Evolutionary conservation across 495 filamentous ascomycete genomes (phyloP), one percentile per base, ranked within the genome.

Genomic region (Geoglossum glabrum): DNA sequence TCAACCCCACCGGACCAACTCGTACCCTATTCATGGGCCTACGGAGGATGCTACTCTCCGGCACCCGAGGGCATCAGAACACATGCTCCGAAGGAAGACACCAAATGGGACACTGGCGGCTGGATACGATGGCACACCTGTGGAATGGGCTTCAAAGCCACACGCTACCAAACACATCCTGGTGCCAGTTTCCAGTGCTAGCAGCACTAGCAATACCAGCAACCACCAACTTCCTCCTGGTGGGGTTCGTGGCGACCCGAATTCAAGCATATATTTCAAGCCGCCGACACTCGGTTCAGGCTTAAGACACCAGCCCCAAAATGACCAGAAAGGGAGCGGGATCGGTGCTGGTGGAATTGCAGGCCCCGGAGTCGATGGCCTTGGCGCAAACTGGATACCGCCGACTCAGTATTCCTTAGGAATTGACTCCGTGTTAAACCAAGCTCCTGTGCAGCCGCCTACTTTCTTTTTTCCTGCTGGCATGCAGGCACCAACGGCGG

Each of bases 21-120:
- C 49, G 9, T 52, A 52, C 25, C 49, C 49, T 30, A 17, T 13
- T 4, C 49, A 52, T 27, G 49, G 49, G 6, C 17, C 28, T 52
- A 15, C 49, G 3, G 49, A 52, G 23, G 25, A 52, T 19, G 23
- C 28, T 30, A 19, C 49, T 30, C 43, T 4, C 7, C 49, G 23
- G 23, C 49, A 52, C 17, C 25, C 49, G 28, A 52, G 11, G 23
- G 49, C 5, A 3, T 33, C 43, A 26, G 89, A 96, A 69, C 81
- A 97, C 69, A 83, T 87, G 56, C 74, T 98, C 43, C 78, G 92
- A 60, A 80, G 92, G 51, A 98, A 98, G 66, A 97, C 92, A 9
- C 92, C 92, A 10, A 93, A 83, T 63, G 92, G 92, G 25, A 95
- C 89, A 21, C 76, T 98, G 57, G 85, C 88, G 55, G 90, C 86